phyloP scores from a whole-genome alignment of 129 eudicot species.

The Dittrichia graveolens region DNA sequence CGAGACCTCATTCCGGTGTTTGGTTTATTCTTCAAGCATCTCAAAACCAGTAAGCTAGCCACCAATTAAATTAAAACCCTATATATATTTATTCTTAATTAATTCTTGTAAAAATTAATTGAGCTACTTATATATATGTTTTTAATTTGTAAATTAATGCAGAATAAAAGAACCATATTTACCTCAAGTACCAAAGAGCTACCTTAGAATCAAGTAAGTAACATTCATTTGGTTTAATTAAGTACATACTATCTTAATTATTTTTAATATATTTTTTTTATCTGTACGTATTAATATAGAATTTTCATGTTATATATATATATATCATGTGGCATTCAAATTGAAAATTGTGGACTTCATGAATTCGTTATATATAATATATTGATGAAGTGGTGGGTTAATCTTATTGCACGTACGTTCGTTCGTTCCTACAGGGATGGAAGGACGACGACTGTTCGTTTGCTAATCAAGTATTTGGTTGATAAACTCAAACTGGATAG shows the following conservation, averaged over 20 bases:
- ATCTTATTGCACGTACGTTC: too few relatives aligned
- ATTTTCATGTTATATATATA: background rate
- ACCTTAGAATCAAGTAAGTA: constrained; percentile 76
- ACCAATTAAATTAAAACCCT: background rate
- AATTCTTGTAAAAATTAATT: background rate
- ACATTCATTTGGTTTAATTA: background rate
- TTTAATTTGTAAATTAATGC: constrained; percentile 31
- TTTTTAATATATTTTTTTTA: background rate
- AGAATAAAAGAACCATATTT: constrained; percentile 78
- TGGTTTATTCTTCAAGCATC: constrained; percentile 82
- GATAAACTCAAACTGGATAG: constrained; percentile 72
- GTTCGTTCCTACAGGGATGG: constrained; percentile 72
- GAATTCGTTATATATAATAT: too few relatives aligned
- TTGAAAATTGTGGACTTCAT: too few relatives aligned
- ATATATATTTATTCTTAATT: background rate
- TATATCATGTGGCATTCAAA: background rate
- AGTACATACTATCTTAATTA: too few relatives aligned
- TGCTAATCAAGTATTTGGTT: constrained; percentile 77
- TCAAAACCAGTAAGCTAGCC: constrained; percentile 65
- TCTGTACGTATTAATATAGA: background rate
- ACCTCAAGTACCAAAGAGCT: constrained; percentile 87
- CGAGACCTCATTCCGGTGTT: constrained; percentile 69
- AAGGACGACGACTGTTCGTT: constrained; percentile 63
- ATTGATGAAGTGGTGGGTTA: background rate
- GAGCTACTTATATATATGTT: background rate